A percentile compares a stretch with the other conserved stretches of the same genome.
Conservation (phyloP, 306 rosid genomes). For the Ammopiptanthus mongolicus region DNA sequence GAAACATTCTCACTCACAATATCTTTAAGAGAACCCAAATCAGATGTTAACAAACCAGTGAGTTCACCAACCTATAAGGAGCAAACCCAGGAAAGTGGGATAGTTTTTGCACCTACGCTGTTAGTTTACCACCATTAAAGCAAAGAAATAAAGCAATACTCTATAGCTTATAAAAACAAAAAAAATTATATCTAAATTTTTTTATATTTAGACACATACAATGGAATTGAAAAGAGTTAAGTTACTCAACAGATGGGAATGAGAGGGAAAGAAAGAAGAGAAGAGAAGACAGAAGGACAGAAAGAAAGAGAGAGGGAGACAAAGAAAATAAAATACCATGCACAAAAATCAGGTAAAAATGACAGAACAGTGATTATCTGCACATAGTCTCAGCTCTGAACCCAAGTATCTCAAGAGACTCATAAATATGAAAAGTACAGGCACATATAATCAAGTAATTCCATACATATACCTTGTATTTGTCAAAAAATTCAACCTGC, state of each 20-base stretch:
- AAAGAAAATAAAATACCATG: background rate
- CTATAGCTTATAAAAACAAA: background rate
- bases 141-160: background rate
- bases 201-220: background rate
- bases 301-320: background rate
- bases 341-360: background rate
- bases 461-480: conserved; percentile 64
- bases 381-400: background rate
- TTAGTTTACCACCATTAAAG: background rate
- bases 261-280: background rate
- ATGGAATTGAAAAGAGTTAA: background rate
- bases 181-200: background rate
- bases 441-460: background rate
- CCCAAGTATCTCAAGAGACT: background rate
- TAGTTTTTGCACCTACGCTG: background rate
- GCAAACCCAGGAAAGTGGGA: conserved; percentile 34
- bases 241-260: background rate
- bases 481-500: conserved; percentile 94
- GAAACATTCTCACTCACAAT: conserved; percentile 84
- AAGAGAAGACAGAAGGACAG: background rate
- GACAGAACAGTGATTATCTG: background rate
- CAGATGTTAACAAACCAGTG: conserved; percentile 89
- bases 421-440: background rate
- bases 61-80: conserved; percentile 80
- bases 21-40: conserved; percentile 76